Evolutionary conservation across 2,329 filamentous ascomycete species (phyloP), one percentile per base, ranked within the genome.

Genomic region (Xylaria digitata): DNA sequence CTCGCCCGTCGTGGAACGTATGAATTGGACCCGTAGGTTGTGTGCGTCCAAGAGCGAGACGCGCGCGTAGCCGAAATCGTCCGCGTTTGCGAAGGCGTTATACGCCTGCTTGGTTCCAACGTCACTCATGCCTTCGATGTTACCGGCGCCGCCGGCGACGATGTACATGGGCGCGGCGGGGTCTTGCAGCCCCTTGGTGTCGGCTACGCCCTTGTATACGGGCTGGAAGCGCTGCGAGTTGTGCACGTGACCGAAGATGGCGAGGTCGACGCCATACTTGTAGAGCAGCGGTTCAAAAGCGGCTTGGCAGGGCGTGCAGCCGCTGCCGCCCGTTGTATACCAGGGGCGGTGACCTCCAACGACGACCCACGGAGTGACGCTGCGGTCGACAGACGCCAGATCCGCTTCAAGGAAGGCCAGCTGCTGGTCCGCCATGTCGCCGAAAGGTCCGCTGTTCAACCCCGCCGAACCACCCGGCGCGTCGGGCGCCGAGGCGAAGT

Each of bases 171-270:
- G 85, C 6, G 77, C 77, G 19, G 60, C 67, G 11, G 80, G 80
- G 70, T 84, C 77, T 9, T 78, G 46, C 69, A 82, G 69, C 2
- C 80, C 81, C 0, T 73, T 75, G 0, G 79, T 67, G 61, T 84
- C 81, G 0, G 74, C 74, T 0, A 72, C 74, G 68, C 73, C 71
- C 65, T 81, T 78, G 74, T 75, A 75, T 1, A 79, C 74, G 30
- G 78, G 84, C 72, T 79, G 67, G 70, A 87, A 85, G 1, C 86
- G 82, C 77, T 88, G 85, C 30, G 84, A 83, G 76, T 86, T 87
- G 75, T 88, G 86, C 15, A 86, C 84, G 71, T 89, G 86, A 1
- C 86, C 86, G 69, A 87, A 86, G 6, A 88, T 78, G 30, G 76
- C 85, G 4, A 88, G 75, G 68, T 89, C 86, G 21, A 89, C 86